These are phyloP conservation scores for Barnettozyma vustinii DNA, from an alignment of 805 yeast species.

Conservation along the genomic window DNA sequence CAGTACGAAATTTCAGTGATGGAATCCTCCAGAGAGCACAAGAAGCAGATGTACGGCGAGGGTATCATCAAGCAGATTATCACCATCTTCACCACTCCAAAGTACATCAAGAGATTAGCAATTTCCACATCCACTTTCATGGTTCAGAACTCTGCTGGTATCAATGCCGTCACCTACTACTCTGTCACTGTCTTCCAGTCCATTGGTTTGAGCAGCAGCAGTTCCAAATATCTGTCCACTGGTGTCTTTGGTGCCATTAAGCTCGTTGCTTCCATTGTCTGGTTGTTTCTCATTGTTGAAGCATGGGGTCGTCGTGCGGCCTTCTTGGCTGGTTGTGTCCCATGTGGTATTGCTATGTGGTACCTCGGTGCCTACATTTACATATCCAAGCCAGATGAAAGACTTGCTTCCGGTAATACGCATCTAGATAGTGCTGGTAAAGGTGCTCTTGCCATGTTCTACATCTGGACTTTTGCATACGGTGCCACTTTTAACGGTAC, in stretches of 20 bases:
- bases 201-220: conserved; percentile 41
- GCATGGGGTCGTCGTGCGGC: conserved; percentile 15
- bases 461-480: conserved; percentile 17
- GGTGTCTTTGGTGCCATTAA: conserved; percentile 49
- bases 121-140: conserved; percentile 36
- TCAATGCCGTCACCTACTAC: conserved; percentile 47
- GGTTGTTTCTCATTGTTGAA: conserved; percentile 15
- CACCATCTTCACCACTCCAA: conserved; percentile 28
- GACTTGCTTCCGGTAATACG: neutral
- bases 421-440: conserved; percentile 16
- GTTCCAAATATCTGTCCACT: conserved; percentile 42
- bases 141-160: conserved; percentile 43
- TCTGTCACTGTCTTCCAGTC: conserved; percentile 45
- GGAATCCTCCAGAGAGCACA: conserved; percentile 24
- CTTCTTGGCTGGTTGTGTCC: conserved; percentile 8
- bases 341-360: conserved; percentile 13
- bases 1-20: conserved; percentile 34
- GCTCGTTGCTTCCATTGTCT: conserved; percentile 28
- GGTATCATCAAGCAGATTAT: conserved; percentile 37
- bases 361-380: conserved; percentile 17
- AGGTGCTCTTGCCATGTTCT: conserved; percentile 16
- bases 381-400: conserved; percentile 6
- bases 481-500: conserved; percentile 17
- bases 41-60: conserved; percentile 26
- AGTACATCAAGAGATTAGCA: conserved; percentile 31